These are phyloP conservation scores for Ustilago loliicola DNA, from an alignment of 1,284 basidiomycete species.

Conservation along the genomic window DNA sequence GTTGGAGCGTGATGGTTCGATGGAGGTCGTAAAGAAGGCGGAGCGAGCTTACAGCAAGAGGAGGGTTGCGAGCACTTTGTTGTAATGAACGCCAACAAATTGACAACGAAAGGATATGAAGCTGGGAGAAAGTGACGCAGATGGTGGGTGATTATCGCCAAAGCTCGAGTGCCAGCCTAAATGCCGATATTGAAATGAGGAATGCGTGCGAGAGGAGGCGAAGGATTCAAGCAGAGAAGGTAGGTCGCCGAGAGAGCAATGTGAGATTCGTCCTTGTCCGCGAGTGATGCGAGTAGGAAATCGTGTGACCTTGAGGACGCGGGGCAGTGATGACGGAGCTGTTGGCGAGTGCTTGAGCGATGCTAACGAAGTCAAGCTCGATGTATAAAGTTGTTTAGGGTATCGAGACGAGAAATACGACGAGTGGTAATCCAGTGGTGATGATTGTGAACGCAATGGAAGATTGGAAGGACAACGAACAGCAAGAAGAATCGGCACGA, in stretches of 20 bases:
- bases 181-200: not conserved
- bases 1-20: not conserved
- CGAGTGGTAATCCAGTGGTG: not conserved
- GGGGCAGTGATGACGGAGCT: no score
- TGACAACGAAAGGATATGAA: slow-evolving; percentile 7
- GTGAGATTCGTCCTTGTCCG: no score
- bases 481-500: no score
- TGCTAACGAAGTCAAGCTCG: no score
- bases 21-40: not conserved
- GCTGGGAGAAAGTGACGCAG: slow-evolving; percentile 4
- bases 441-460: not conserved
- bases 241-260: no score
- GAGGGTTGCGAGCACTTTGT: no score
- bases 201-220: not conserved
- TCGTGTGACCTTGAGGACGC: no score
- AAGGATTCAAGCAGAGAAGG: no score
- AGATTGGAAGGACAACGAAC: not conserved
- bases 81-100: slow-evolving; percentile 1
- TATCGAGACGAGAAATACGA: not conserved
- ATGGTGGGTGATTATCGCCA: not conserved
- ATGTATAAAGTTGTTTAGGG: no score
- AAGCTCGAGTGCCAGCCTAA: not conserved
- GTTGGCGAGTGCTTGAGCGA: no score
- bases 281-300: no score
- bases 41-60: no score